Conservation (phyloP, 148 eudicot species). For the Gaultheria prostrata region DNA sequence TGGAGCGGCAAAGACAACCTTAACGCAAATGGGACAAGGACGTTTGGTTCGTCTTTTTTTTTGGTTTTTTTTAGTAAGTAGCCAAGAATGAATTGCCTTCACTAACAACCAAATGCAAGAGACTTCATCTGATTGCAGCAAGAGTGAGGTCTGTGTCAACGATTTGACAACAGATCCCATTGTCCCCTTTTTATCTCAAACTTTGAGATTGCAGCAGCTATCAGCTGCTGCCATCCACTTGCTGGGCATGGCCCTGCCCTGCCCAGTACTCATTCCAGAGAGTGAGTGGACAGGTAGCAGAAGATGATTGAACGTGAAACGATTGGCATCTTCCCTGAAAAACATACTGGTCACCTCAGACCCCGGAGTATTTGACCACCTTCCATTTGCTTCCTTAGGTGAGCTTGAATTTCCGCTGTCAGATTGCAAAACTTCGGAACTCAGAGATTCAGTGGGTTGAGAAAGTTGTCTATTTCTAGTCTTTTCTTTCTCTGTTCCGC, state of each 20-base stretch:
- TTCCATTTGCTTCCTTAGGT: slow-evolving; percentile 24
- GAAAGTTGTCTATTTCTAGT: neutral
- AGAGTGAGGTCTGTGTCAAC: slow-evolving; percentile 20
- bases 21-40: slow-evolving; percentile 37
- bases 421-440: slow-evolving; percentile 48
- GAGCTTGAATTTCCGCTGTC: slow-evolving; percentile 30
- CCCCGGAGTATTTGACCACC: slow-evolving; percentile 22
- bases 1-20: slow-evolving; percentile 10
- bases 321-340: slow-evolving; percentile 28
- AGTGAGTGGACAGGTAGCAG: slow-evolving; percentile 21
- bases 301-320: slow-evolving; percentile 25
- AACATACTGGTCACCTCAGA: slow-evolving; percentile 43
- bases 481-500: slow-evolving; percentile 10
- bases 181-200: slow-evolving; percentile 14
- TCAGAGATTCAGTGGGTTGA: slow-evolving; percentile 41
- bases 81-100: slow-evolving; percentile 47
- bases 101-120: slow-evolving; percentile 9
- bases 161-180: slow-evolving; percentile 11
- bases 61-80: neutral
- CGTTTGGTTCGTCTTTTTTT: slow-evolving; percentile 7
- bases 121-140: slow-evolving; percentile 22
- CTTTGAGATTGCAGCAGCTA: slow-evolving; percentile 34
- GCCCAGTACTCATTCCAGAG: slow-evolving; percentile 31
- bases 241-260: slow-evolving; percentile 30
- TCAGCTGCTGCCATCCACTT: slow-evolving; percentile 35